Percentiles rank a stretch among this genome's conserved stretches.
These are phyloP conservation scores for Serendipita vermifera DNA, from an alignment of 768 basidiomycete genomes.

Conservation along the genomic window DNA sequence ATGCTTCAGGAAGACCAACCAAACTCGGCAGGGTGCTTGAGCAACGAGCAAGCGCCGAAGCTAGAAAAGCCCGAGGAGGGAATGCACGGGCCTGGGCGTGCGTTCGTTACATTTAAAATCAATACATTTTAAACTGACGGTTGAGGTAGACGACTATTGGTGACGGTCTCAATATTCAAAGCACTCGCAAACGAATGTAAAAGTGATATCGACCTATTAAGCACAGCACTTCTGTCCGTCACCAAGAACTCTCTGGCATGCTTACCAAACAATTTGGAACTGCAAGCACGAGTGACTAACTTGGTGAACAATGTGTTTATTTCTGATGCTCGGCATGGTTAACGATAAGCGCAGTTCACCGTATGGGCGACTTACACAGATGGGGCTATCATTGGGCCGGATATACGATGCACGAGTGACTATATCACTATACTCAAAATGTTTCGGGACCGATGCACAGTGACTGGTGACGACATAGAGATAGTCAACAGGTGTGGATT, in stretches of 20 bases:
- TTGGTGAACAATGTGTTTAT: constrained; percentile 52
- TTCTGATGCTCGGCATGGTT: too few species aligned
- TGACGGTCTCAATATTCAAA: constrained; percentile 70
- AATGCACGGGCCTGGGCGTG: constrained; percentile 71
- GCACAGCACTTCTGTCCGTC: constrained; percentile 52
- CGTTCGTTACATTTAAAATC: constrained; percentile 23
- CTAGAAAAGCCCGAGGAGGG: constrained; percentile 54
- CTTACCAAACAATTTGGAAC: constrained; percentile 46
- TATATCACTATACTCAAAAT: constrained; percentile 55
- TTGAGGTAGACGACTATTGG: constrained; percentile 52
- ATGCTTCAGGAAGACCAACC: too few species aligned
- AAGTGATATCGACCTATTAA: constrained; percentile 62
- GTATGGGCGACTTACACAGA: constrained; percentile 90
- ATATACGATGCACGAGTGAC: constrained; percentile 50
- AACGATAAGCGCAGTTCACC: constrained; percentile 44
- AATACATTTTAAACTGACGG: constrained; percentile 7
- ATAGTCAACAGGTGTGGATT: constrained; percentile 50
- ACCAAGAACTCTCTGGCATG: constrained; percentile 44
- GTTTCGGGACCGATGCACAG: constrained; percentile 51
- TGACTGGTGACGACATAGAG: constrained; percentile 48
- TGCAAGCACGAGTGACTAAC: constrained; percentile 61
- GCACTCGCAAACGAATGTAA: constrained; percentile 78
- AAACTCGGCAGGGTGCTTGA: constrained; percentile 67
- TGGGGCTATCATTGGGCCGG: constrained; percentile 68
- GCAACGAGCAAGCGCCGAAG: constrained; percentile 53